Conservation (phyloP, 257 asterid genomes). For the Orobanche coerulescens region DNA sequence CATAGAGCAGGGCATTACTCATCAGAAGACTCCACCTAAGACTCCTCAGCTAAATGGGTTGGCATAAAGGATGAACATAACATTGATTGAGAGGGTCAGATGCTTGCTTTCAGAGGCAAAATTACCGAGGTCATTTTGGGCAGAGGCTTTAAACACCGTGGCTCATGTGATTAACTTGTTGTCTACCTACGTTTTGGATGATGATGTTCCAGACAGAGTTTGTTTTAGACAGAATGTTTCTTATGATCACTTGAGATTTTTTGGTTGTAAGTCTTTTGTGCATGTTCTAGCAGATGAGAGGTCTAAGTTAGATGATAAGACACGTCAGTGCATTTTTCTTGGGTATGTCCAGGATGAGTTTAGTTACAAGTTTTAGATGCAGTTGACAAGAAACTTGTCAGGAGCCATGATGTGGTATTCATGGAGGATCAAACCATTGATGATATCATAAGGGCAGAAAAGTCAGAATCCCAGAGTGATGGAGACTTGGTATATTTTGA, state of each 20-base stretch:
- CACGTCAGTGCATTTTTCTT: slow-evolving; percentile 14
- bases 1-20: not conserved
- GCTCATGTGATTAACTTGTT: slow-evolving; percentile 4
- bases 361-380: slow-evolving; percentile 1
- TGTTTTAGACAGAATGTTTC: too few relatives aligned
- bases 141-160: not conserved
- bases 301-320: slow-evolving; percentile 10
- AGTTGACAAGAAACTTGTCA: slow-evolving; percentile 1
- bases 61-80: not conserved
- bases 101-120: too few relatives aligned
- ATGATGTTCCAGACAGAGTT: slow-evolving; percentile 6
- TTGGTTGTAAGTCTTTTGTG: slow-evolving; percentile 14
- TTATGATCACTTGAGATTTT: too few relatives aligned
- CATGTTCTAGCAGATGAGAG: slow-evolving; percentile 17
- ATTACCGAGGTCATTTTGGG: too few relatives aligned
- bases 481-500: too few relatives aligned
- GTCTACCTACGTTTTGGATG: not conserved
- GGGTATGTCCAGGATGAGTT: slow-evolving; percentile 2
- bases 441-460: not conserved
- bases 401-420: slow-evolving; percentile 14
- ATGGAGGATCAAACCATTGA: slow-evolving; percentile 6
- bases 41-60: slow-evolving; percentile 4
- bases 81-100: not conserved
- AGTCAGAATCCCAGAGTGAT: too few relatives aligned
- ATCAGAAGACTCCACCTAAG: slow-evolving; percentile 1